These are phyloP conservation scores for Apiospora malaysiana DNA, from an alignment of 2,329 filamentous ascomycete species.

Conservation along the genomic window DNA sequence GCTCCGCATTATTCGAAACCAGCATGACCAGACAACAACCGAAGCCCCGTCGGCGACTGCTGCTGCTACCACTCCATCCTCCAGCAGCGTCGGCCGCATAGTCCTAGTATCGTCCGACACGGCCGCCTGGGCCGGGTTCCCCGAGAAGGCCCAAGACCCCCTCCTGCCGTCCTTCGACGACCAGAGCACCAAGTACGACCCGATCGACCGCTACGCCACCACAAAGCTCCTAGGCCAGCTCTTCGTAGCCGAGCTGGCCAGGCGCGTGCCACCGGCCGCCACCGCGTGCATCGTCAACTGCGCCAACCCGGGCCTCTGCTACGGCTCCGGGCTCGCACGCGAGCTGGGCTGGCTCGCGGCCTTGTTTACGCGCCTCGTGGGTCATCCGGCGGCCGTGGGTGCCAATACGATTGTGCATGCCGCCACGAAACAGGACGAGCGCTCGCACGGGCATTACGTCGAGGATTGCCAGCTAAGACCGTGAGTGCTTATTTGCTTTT, in stretches of 20 bases:
- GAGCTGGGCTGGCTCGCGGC: neutral
- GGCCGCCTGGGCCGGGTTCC: constrained; percentile 22
- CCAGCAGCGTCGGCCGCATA: constrained; percentile 7
- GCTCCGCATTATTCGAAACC: constrained; percentile 46
- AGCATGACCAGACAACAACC: neutral
- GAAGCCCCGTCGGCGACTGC: too few relatives aligned
- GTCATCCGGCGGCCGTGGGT: constrained; percentile 25
- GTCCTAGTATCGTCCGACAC: constrained; percentile 34
- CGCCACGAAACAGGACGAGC: constrained; percentile 25
- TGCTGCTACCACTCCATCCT: too few relatives aligned
- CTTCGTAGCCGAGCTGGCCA: constrained; percentile 39
- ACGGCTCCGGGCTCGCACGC: constrained; percentile 22
- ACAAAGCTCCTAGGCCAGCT: constrained; percentile 42
- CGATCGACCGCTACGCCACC: constrained; percentile 28
- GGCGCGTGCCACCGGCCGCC: constrained; percentile 28
- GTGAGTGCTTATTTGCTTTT: constrained; percentile 24
- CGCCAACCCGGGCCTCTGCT: constrained; percentile 22
- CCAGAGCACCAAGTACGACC: constrained; percentile 19
- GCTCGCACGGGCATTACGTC: constrained; percentile 30
- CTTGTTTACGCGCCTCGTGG: constrained; percentile 19
- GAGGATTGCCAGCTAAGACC: constrained; percentile 28
- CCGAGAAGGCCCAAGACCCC: constrained; percentile 26
- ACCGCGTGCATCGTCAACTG: constrained; percentile 22
- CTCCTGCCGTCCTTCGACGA: constrained; percentile 19
- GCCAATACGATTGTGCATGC: constrained; percentile 29